Evolutionary conservation across 352 stramenopile species (phyloP).

Genomic region (Phytophthora idaei): DNA sequence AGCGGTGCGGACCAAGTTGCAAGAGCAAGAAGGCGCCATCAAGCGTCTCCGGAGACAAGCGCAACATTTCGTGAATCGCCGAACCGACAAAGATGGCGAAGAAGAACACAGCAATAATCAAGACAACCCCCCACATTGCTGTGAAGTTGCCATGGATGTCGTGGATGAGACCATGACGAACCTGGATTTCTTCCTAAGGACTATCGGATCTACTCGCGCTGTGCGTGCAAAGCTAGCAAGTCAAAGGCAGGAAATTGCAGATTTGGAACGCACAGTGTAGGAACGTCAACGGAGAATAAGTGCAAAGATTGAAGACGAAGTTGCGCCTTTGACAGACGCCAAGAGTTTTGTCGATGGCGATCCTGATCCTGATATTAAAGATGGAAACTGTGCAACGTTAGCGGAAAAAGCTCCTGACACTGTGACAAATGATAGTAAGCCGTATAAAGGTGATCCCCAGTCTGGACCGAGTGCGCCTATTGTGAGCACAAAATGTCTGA

Average conservation of each 20-base stretch:
- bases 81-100: neutral
- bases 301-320: too few relatives aligned
- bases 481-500: too few relatives aligned
- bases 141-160: neutral
- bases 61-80: neutral
- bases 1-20: neutral
- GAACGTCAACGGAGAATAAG: too few relatives aligned
- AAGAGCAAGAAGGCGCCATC: neutral
- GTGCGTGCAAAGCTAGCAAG: conserved; percentile 9
- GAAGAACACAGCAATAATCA: neutral
- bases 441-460: too few relatives aligned
- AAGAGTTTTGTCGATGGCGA: too few relatives aligned
- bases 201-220: conserved; percentile 8
- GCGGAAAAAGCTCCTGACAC: too few relatives aligned
- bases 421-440: too few relatives aligned
- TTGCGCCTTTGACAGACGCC: too few relatives aligned
- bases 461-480: too few relatives aligned
- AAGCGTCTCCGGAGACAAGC: neutral
- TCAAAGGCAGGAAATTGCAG: conserved; percentile 5
- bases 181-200: conserved; percentile 10
- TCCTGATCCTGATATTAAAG: too few relatives aligned
- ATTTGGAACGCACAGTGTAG: conserved; percentile 5
- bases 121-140: neutral
- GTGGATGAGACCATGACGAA: conserved; percentile 6
- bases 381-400: too few relatives aligned